Evolutionary conservation across 1,284 basidiomycete genomes (phyloP).

Genomic region (Clitocybe nebularis): DNA sequence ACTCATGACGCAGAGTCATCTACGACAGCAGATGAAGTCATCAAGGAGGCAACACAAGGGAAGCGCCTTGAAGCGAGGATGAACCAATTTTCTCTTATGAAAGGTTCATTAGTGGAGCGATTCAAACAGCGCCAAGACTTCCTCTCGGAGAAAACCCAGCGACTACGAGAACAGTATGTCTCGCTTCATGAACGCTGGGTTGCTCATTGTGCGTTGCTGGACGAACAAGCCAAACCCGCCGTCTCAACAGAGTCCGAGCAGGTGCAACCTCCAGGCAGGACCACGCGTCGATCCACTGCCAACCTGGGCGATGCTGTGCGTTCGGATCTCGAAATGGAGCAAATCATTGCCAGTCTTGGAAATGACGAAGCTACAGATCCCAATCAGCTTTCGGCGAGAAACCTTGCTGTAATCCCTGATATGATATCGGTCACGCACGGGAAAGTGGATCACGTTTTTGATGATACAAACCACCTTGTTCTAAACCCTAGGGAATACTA

Average conservation of each 20-base stretch:
- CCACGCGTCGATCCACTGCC: constrained; percentile 71
- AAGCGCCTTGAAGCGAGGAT: constrained; percentile 30
- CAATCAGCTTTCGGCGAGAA: constrained; percentile 79
- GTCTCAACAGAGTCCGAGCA: constrained; percentile 41
- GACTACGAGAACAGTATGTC: constrained; percentile 65
- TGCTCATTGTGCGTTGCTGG: constrained; percentile 65
- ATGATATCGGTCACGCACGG: constrained; percentile 78
- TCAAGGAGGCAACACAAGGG: constrained; percentile 43
- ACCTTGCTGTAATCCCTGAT: constrained; percentile 89
- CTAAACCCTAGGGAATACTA: constrained; percentile 80
- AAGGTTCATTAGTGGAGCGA: constrained; percentile 46
- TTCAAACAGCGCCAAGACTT: constrained; percentile 50
- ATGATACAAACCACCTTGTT: constrained; percentile 84
- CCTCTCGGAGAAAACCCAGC: constrained; percentile 51
- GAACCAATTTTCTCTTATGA: constrained; percentile 35
- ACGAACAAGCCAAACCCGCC: constrained; percentile 37
- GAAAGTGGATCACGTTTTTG: constrained; percentile 60
- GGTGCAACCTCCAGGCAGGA: constrained; percentile 52
- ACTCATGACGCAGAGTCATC: constrained; percentile 24
- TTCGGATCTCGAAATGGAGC: constrained; percentile 95
- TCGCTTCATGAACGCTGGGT: constrained; percentile 68
- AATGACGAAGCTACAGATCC: constrained; percentile 93
- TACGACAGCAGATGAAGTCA: constrained; percentile 37
- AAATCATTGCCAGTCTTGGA: constrained; percentile 90
- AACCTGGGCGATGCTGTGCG: constrained; percentile 85